Evolutionary conservation across 768 basidiomycete species (phyloP).

Genomic region (Podaxis sp.): DNA sequence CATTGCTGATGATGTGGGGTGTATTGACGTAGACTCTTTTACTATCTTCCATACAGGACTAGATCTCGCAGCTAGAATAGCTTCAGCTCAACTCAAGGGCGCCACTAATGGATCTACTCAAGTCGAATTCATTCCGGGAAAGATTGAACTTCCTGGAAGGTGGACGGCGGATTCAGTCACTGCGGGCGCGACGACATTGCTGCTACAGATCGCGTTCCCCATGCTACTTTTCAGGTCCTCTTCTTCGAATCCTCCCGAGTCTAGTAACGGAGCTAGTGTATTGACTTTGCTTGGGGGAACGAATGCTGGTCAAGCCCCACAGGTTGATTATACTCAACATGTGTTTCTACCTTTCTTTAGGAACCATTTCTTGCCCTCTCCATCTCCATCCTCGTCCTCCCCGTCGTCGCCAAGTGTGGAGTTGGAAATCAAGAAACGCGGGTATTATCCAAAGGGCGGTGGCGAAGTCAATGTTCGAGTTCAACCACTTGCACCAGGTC

Average conservation of each 20-base stretch:
- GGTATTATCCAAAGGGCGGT: constrained; percentile 76
- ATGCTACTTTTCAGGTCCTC: constrained; percentile 58
- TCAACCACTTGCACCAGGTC: constrained; percentile 39
- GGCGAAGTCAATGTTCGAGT: constrained; percentile 54
- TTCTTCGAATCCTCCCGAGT: constrained; percentile 15
- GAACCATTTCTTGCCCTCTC: constrained; percentile 41
- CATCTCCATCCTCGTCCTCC: neutral
- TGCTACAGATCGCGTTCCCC: constrained; percentile 72
- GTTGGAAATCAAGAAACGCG: constrained; percentile 54
- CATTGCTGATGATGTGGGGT: too few species aligned
- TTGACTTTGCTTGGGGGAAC: constrained; percentile 69
- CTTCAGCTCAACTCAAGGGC: constrained; percentile 53
- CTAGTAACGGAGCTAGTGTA: constrained; percentile 32
- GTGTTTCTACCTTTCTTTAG: constrained; percentile 70
- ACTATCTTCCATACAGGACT: constrained; percentile 43
- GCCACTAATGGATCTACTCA: constrained; percentile 50
- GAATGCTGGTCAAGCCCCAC: constrained; percentile 69
- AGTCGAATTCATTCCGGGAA: constrained; percentile 58
- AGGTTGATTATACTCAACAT: constrained; percentile 69
- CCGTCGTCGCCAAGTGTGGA: constrained; percentile 32
- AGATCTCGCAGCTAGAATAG: constrained; percentile 62
- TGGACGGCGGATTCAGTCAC: constrained; percentile 51
- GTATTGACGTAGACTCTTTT: too few species aligned
- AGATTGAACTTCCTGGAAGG: constrained; percentile 38
- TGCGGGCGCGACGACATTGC: constrained; percentile 69